Evolutionary conservation across 805 yeast genomes (phyloP).

Genomic region (Candida boidinii): DNA sequence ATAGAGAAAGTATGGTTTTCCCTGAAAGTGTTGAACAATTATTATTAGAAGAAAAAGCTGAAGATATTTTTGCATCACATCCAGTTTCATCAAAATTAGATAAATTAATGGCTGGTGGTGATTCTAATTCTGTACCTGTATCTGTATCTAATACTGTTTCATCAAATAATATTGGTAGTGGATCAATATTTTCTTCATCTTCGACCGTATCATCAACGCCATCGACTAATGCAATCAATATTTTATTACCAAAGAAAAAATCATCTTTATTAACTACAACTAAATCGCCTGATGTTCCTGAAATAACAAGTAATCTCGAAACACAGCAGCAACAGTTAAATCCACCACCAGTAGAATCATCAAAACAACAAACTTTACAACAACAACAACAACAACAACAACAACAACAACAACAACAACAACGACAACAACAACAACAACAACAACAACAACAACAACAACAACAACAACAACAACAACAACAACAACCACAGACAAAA

Average conservation of each 20-base stretch:
- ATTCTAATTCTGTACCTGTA: neutral
- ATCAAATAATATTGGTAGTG: too few relatives aligned
- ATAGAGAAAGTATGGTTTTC: slow-evolving; percentile 71
- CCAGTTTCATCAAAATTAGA: slow-evolving; percentile 27
- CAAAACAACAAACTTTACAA: neutral
- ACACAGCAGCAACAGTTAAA: too few relatives aligned
- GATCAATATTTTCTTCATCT: too few relatives aligned
- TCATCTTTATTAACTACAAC: neutral
- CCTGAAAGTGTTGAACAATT: slow-evolving; percentile 85
- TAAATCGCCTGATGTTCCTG: neutral
- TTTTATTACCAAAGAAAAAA: too few relatives aligned
- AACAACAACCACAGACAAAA: slow-evolving; percentile 1
- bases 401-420: slow-evolving; percentile 14
- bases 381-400: neutral
- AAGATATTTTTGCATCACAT: slow-evolving; percentile 4
- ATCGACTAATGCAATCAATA: too few relatives aligned
- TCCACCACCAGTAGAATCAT: neutral
- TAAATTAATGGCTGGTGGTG: slow-evolving; percentile 27
- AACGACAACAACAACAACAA: slow-evolving; percentile 21
- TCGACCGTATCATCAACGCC: too few relatives aligned
- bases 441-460: too few relatives aligned
- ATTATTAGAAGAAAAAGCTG: slow-evolving; percentile 57
- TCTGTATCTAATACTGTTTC: neutral
- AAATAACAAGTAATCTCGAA: too few relatives aligned
- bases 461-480: slow-evolving; percentile 5